Evolutionary conservation across 192 early-diverging fungal species (phyloP), one percentile per base, ranked within the genome.

Genomic region (Entomortierella beljakovae): DNA sequence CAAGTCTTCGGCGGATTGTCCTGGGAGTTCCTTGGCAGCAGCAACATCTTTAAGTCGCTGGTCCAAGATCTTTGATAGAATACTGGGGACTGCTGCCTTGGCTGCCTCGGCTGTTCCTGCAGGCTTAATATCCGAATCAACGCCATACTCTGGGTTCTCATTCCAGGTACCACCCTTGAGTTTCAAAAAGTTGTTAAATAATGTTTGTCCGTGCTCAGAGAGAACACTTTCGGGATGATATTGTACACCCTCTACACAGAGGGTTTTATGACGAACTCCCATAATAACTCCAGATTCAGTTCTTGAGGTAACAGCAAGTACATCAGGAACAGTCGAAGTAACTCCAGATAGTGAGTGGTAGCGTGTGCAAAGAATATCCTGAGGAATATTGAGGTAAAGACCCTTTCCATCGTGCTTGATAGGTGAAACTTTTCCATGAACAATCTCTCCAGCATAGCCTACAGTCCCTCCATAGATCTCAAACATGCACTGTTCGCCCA

Each of bases 161-260:
- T 85, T 87, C 98, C 98, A 99, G 22, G 68, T 88, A 57, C 97
- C 98, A 35, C 95, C 96, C 37, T 86, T 80, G 72, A 98, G 93
- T 35, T 65, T 61, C 71, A 99, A 82, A 77, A 99, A 99, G 85
- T 99, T 99, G 59, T 81, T 84, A 76, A 99, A 89, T 85, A 99
- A 92, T 15, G 76, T 83, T 61, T 91, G 85, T 31, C 98, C 98
- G 64, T 95, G 85, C 72, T 99, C 95, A 71, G 94, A 95, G 35
- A 98, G 88, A 59, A 99, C 96, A 83, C 93, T 94, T 84, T 99
- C 98, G 0, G 98, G 98, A 76, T 99, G 98, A 85, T 91, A 99
- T 82, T 99, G 98, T 13, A 99, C 93, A 53, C 98, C 97, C 83
- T 99, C 97, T 32, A 99, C 87, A 3, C 96, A 90, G 63, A 83